Percentiles rank a stretch among this genome's conserved stretches.
Conservation (phyloP, 306 rosid genomes). For the Begonia loranthoides region DNA sequence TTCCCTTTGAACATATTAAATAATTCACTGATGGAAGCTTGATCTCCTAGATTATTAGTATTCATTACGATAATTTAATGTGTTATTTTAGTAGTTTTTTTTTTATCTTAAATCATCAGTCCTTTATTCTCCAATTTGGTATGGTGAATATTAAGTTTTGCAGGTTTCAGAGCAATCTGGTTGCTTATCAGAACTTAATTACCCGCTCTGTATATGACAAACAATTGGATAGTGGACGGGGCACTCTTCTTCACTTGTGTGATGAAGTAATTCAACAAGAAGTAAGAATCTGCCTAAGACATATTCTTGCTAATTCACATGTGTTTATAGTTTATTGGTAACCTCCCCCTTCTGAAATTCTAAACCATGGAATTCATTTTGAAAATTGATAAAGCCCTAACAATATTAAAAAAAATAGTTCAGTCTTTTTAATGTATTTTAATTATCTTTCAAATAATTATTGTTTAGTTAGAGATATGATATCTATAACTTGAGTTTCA, state of each 20-base stretch:
- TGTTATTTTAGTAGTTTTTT: too few relatives aligned
- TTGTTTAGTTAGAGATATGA: conserved; percentile 15
- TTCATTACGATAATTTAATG: too few relatives aligned
- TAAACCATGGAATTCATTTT: background rate
- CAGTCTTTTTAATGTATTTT: conserved; percentile 1
- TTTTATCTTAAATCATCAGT: too few relatives aligned
- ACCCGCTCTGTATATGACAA: conserved; percentile 86
- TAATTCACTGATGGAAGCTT: too few relatives aligned
- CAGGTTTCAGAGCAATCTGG: conserved; percentile 79
- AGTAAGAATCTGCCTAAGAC: conserved; percentile 27
- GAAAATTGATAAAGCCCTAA: too few relatives aligned
- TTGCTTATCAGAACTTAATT: conserved; percentile 76
- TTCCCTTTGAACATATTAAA: too few relatives aligned
- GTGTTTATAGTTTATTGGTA: background rate
- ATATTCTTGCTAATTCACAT: background rate
- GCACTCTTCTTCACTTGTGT: conserved; percentile 94
- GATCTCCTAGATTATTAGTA: too few relatives aligned
- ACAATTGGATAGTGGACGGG: conserved; percentile 92
- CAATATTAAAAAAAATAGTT: background rate
- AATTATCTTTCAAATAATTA: background rate
- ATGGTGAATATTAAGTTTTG: background rate
- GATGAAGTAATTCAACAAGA: conserved; percentile 97
- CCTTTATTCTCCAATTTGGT: too few relatives aligned
- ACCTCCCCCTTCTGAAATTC: background rate
- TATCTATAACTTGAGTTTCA: too few relatives aligned